Percentiles rank a stretch among this genome's conserved stretches.
phyloP scores from a whole-genome alignment of 2,329 filamentous ascomycete species.

The Coniochaeta sp. region DNA sequence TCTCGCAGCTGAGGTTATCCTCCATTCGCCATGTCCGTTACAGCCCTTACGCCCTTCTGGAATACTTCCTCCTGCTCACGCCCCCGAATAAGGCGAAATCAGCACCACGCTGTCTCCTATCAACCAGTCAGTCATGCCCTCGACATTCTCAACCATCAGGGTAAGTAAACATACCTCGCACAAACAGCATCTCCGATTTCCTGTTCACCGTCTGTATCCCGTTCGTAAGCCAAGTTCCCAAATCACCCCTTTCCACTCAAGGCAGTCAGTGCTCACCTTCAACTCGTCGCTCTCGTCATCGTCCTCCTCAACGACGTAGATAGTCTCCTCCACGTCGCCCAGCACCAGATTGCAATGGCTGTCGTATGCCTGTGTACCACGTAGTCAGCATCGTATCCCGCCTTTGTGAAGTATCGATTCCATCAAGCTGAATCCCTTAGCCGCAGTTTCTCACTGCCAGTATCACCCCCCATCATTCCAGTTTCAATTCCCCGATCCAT shows the following conservation, averaged over 20 bases:
- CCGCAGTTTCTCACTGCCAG: no score
- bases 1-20: no score
- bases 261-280: conserved; percentile 45
- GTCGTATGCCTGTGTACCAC: conserved; percentile 74
- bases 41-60: no score
- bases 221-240: conserved; percentile 7
- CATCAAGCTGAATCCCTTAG: no score
- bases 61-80: no score
- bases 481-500: no score
- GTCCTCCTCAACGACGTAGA: conserved; percentile 87
- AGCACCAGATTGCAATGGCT: conserved; percentile 97
- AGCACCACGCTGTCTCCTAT: conserved; percentile 22
- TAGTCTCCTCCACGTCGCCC: conserved; percentile 94
- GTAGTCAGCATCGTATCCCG: not conserved
- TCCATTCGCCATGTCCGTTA: no score
- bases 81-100: conserved; percentile 15
- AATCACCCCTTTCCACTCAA: not conserved
- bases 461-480: no score
- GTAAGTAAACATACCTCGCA: conserved; percentile 63
- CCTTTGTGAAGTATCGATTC: no score
- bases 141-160: not conserved
- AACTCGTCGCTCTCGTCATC: conserved; percentile 72
- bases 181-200: conserved; percentile 98
- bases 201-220: conserved; percentile 76
- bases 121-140: not conserved